Evolutionary conservation across 306 rosid genomes (phyloP).

Genomic region (Amphicarpaea edgeworthii): DNA sequence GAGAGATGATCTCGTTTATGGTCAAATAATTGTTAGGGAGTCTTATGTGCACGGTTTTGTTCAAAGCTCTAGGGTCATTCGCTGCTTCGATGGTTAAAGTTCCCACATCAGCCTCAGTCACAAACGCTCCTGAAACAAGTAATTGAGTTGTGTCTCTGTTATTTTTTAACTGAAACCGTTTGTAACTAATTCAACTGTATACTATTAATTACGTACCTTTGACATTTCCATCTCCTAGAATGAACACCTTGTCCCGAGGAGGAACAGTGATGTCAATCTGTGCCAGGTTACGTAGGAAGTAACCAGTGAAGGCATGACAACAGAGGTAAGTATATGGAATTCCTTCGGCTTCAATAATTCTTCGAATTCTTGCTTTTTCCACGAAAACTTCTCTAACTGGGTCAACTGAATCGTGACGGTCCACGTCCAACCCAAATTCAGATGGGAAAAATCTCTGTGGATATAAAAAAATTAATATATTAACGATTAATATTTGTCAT

Average conservation of each 20-base stretch:
- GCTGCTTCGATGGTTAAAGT: slow-evolving; percentile 52
- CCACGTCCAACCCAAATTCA: slow-evolving; percentile 59
- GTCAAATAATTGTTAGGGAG: slow-evolving; percentile 55
- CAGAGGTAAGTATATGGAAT: slow-evolving; percentile 53
- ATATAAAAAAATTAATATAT: too few species aligned
- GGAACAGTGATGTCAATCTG: slow-evolving; percentile 45
- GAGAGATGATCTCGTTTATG: slow-evolving; percentile 44
- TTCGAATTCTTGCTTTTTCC: slow-evolving; percentile 42
- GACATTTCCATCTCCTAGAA: slow-evolving; percentile 62
- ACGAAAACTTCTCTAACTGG: slow-evolving; percentile 43
- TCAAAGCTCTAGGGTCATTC: slow-evolving; percentile 57
- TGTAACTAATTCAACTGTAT: not conserved
- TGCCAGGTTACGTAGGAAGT: slow-evolving; percentile 46
- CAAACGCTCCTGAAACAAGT: slow-evolving; percentile 42
- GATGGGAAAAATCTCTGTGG: slow-evolving; percentile 58
- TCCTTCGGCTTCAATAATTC: slow-evolving; percentile 49
- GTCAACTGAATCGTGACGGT: slow-evolving; percentile 43
- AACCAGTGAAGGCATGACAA: slow-evolving; percentile 50
- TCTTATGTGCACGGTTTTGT: slow-evolving; percentile 51
- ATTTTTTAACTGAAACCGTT: not conserved
- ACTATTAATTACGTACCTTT: slow-evolving; percentile 53
- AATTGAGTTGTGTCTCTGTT: not conserved
- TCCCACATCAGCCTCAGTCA: slow-evolving; percentile 54
- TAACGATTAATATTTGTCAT: too few species aligned
- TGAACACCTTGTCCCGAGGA: slow-evolving; percentile 50